These are phyloP conservation scores for Bipolaris zeicola DNA, from an alignment of 2,329 filamentous ascomycete genomes.

Conservation along the genomic window DNA sequence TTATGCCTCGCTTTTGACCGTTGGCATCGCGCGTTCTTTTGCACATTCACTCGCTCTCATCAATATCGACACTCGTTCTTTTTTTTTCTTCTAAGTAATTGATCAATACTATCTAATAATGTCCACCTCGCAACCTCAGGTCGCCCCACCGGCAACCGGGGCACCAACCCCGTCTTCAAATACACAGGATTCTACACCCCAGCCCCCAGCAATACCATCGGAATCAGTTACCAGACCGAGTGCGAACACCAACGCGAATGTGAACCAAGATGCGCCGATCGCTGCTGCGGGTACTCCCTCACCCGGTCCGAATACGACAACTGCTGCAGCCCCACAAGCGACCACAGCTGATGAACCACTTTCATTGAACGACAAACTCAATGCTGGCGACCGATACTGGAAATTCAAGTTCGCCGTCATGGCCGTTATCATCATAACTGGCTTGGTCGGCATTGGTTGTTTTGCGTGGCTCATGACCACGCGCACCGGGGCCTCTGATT, in stretches of 20 bases:
- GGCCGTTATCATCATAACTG: slow-evolving; percentile 26
- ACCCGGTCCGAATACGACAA: slow-evolving; percentile 2
- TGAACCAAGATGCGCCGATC: slow-evolving; percentile 4
- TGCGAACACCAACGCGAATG: background rate
- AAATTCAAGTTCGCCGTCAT: slow-evolving; percentile 39
- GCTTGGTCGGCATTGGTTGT: slow-evolving; percentile 42
- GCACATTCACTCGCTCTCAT: slow-evolving; percentile 16
- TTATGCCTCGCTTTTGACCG: slow-evolving; percentile 5
- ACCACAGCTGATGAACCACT: slow-evolving; percentile 14
- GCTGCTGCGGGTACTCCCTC: slow-evolving; percentile 8
- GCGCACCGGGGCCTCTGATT: background rate
- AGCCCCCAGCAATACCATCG: background rate
- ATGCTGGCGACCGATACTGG: slow-evolving; percentile 38
- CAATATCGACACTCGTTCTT: slow-evolving; percentile 7
- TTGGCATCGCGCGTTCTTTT: slow-evolving; percentile 10
- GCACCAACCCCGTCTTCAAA: slow-evolving; percentile 1
- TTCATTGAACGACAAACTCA: slow-evolving; percentile 33
- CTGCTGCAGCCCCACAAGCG: slow-evolving; percentile 2
- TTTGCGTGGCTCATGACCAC: slow-evolving; percentile 30
- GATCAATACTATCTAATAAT: slow-evolving; percentile 11
- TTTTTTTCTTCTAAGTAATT: background rate
- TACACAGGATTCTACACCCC: background rate
- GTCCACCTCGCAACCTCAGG: slow-evolving; percentile 13
- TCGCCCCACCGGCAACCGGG: slow-evolving; percentile 4
- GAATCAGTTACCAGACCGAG: slow-evolving; percentile 5